A percentile compares a stretch with the other conserved stretches of the same genome.
Evolutionary conservation across 1,139 yeast genomes (phyloP).

Genomic region (Meyerozyma elateridarum): DNA sequence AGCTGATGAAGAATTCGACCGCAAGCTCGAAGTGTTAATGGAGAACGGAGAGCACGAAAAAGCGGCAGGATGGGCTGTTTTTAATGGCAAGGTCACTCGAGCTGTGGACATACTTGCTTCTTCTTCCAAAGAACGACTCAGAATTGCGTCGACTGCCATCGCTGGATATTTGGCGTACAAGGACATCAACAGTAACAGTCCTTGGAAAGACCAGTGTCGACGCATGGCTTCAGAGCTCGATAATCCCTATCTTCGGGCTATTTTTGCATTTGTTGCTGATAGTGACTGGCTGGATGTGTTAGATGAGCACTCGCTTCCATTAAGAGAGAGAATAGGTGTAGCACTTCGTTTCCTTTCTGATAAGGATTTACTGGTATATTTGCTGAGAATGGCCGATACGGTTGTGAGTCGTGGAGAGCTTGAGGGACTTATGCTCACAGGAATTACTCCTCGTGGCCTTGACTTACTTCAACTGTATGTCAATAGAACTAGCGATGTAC

Average conservation of each 20-base stretch:
- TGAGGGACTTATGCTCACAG: slow-evolving; percentile 87
- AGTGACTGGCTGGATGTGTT: slow-evolving; percentile 96
- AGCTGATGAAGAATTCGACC: slow-evolving; percentile 71
- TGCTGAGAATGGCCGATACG: slow-evolving; percentile 64
- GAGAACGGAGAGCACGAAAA: slow-evolving; percentile 65
- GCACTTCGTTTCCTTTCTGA: slow-evolving; percentile 84
- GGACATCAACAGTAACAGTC: slow-evolving; percentile 56
- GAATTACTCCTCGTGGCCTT: slow-evolving; percentile 79
- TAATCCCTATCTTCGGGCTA: slow-evolving; percentile 85
- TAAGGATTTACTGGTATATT: slow-evolving; percentile 62
- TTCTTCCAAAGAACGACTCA: slow-evolving; percentile 57
- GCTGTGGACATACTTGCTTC: slow-evolving; percentile 70
- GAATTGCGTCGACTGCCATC: slow-evolving; percentile 88
- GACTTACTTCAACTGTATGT: slow-evolving; percentile 83
- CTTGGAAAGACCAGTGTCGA: slow-evolving; percentile 94
- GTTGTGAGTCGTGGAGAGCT: slow-evolving; percentile 78
- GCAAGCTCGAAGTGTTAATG: slow-evolving; percentile 55
- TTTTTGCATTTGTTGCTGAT: slow-evolving; percentile 90
- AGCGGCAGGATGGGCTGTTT: slow-evolving; percentile 98
- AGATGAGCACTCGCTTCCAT: slow-evolving; percentile 83
- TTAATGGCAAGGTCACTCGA: slow-evolving; percentile 79
- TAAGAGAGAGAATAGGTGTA: slow-evolving; percentile 84
- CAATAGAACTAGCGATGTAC: slow-evolving; percentile 86
- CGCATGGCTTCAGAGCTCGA: slow-evolving; percentile 81
- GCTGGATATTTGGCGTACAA: slow-evolving; percentile 87